These are phyloP conservation scores for Euptelea pleiosperma DNA, from an alignment of 164 flowering plant genomes.

Conservation along the genomic window DNA sequence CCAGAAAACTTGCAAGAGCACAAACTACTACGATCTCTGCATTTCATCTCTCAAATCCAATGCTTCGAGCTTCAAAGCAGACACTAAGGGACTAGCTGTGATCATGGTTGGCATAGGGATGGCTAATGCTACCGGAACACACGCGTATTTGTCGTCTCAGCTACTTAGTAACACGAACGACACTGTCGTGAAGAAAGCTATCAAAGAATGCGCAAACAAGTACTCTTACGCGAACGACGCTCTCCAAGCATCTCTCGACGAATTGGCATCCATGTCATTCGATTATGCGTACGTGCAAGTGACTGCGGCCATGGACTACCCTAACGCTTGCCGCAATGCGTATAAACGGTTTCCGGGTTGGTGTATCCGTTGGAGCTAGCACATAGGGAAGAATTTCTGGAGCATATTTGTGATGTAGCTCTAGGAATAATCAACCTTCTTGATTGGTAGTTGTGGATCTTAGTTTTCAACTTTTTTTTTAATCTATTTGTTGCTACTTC, in stretches of 20 bases:
- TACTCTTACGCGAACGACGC: slow-evolving; percentile 46
- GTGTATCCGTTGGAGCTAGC: slow-evolving; percentile 54
- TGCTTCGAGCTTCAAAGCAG: slow-evolving; percentile 44
- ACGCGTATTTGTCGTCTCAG: slow-evolving; percentile 41
- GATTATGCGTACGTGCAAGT: slow-evolving; percentile 65
- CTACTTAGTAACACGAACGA: slow-evolving; percentile 22
- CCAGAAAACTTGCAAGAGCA: slow-evolving; percentile 51
- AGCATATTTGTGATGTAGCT: slow-evolving; percentile 60
- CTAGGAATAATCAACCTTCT: slow-evolving; percentile 53
- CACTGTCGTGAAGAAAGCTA: slow-evolving; percentile 27
- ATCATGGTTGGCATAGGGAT: slow-evolving; percentile 47
- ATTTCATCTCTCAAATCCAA: slow-evolving; percentile 53
- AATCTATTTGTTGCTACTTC: too few relatives aligned
- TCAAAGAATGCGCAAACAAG: slow-evolving; percentile 57
- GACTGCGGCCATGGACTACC: slow-evolving; percentile 66
- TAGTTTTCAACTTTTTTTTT: too few relatives aligned
- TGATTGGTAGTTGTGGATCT: slow-evolving; percentile 19
- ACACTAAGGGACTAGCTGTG: slow-evolving; percentile 51
- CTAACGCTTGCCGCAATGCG: slow-evolving; percentile 56
- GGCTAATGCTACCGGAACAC: slow-evolving; percentile 47
- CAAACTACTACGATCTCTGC: slow-evolving; percentile 56
- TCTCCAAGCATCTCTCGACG: slow-evolving; percentile 37
- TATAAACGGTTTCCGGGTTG: slow-evolving; percentile 45
- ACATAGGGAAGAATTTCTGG: slow-evolving; percentile 43
- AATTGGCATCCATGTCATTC: slow-evolving; percentile 37